phyloP scores from a whole-genome alignment of 148 eudicot species.

The Salicornia ramosissima region DNA sequence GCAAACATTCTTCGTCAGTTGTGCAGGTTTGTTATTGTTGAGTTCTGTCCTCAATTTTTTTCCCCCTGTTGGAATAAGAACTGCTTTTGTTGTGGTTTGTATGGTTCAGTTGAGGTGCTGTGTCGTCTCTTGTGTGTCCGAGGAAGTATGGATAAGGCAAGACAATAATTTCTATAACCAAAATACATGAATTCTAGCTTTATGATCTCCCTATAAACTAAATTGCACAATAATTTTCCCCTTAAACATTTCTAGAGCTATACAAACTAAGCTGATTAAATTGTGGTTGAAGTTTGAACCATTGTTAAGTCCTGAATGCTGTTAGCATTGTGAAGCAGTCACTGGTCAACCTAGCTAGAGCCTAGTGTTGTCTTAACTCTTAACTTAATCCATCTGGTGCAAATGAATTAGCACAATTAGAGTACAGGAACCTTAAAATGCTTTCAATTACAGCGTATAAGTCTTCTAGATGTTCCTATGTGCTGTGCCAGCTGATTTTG shows the following conservation, averaged over 20 bases:
- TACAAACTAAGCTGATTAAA: not conserved
- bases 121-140: not conserved
- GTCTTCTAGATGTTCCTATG: not conserved
- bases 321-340: not conserved
- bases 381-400: not conserved
- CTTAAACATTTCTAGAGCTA: not conserved
- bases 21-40: constrained; percentile 60
- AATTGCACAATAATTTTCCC: not conserved
- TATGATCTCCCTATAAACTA: not conserved
- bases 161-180: not conserved
- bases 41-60: not conserved
- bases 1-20: constrained; percentile 70
- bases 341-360: not conserved
- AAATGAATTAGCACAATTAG: not conserved
- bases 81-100: not conserved
- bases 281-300: not conserved
- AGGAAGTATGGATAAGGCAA: not conserved
- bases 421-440: not conserved
- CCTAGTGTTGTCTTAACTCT: not conserved
- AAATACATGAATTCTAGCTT: not conserved
- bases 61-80: not conserved
- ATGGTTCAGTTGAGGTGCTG: not conserved
- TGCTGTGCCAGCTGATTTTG: not conserved
- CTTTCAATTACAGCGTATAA: not conserved
- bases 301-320: not conserved